A percentile compares a stretch with the other conserved stretches of the same genome.
phyloP scores from a whole-genome alignment of 805 yeast species.

The Candida coleopterorum region DNA sequence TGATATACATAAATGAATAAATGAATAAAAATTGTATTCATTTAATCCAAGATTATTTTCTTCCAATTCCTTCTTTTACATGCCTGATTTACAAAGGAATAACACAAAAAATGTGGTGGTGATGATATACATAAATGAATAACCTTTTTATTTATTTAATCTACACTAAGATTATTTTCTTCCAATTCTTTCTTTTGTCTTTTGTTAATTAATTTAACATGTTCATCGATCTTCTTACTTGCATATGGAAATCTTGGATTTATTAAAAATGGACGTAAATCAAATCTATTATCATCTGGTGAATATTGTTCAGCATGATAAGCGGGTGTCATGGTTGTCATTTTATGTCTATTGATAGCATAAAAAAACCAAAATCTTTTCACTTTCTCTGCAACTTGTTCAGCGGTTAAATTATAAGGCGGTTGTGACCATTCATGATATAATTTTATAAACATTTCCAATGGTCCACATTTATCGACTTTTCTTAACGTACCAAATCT shows the following conservation, averaged over 20 bases:
- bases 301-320: conserved; percentile 98
- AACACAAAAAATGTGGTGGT: too few relatives aligned
- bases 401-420: conserved; percentile 60
- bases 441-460: conserved; percentile 85
- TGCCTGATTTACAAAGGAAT: too few relatives aligned
- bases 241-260: conserved; percentile 90
- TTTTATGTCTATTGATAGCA: conserved; percentile 94
- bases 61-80: too few relatives aligned
- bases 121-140: too few relatives aligned
- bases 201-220: conserved; percentile 54
- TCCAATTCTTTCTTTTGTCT: conserved; percentile 28
- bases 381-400: conserved; percentile 86
- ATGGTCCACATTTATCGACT: conserved; percentile 93
- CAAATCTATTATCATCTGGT: conserved; percentile 96
- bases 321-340: conserved; percentile 95
- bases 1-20: conserved; percentile 18
- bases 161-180: conserved; percentile 39
- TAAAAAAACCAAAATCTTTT: conserved; percentile 89
- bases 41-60: too few relatives aligned
- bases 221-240: conserved; percentile 76
- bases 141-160: conserved; percentile 27
- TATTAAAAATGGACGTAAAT: conserved; percentile 90
- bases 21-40: too few relatives aligned
- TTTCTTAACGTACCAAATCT: conserved; percentile 88
- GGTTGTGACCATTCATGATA: conserved; percentile 89